phyloP scores from a whole-genome alignment of 2,329 filamentous ascomycete genomes.

The Penicillium brevicompactum region DNA sequence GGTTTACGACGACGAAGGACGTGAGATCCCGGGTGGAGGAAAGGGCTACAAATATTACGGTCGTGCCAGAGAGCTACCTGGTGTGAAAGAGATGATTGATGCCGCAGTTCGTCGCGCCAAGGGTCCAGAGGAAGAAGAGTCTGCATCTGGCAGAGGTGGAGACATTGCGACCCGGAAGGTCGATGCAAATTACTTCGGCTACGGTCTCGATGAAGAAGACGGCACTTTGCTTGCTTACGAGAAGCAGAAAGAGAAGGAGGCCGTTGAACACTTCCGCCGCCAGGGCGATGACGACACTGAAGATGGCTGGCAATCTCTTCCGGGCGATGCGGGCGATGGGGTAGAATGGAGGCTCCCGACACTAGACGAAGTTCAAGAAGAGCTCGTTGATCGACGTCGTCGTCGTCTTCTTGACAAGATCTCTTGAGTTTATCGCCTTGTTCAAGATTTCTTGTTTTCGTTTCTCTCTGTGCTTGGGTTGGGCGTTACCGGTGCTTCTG shows the following conservation, averaged over 20 bases:
- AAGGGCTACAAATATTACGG: conserved; percentile 97
- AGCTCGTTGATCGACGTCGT: conserved; percentile 83
- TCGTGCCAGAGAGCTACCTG: conserved; percentile 82
- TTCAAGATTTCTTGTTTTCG: conserved; percentile 9
- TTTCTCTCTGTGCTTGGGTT: conserved; percentile 13
- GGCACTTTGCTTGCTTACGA: conserved; percentile 79
- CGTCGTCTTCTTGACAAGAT: conserved; percentile 83
- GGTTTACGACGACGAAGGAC: conserved; percentile 72
- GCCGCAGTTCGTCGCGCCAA: conserved; percentile 65
- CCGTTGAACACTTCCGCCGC: conserved; percentile 67
- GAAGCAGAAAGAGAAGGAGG: conserved; percentile 78
- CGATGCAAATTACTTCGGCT: conserved; percentile 94
- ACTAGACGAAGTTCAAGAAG: conserved; percentile 89
- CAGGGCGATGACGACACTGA: conserved; percentile 61
- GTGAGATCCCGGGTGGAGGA: conserved; percentile 70
- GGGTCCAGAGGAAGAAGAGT: conserved; percentile 68
- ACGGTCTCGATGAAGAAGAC: conserved; percentile 89
- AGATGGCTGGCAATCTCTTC: conserved; percentile 79
- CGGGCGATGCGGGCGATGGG: conserved; percentile 84
- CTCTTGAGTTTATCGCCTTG: conserved; percentile 35
- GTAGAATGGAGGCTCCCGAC: conserved; percentile 80
- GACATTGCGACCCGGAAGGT: conserved; percentile 65
- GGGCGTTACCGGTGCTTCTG: conserved; percentile 28
- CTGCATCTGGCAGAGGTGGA: conserved; percentile 51
- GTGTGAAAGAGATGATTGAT: conserved; percentile 95